These are phyloP conservation scores for Coniosporium tulheliwenetii DNA, from an alignment of 2,329 filamentous ascomycete genomes.

Conservation along the genomic window DNA sequence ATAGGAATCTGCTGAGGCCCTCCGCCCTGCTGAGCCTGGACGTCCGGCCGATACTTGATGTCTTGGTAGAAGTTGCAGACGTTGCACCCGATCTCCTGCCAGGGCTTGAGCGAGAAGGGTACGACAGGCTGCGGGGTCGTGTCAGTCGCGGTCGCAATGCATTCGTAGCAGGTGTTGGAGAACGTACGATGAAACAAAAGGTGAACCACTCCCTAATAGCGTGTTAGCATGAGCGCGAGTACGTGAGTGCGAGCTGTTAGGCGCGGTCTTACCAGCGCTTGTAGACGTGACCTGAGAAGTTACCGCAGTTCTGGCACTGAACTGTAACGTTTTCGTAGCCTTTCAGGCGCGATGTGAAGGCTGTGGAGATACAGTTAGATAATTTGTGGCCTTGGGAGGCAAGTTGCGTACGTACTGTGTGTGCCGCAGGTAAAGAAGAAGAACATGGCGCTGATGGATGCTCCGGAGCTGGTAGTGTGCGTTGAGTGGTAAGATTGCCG, in stretches of 20 bases:
- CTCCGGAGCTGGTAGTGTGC: background rate
- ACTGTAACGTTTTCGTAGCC: slow-evolving; percentile 34
- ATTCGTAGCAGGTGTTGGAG: slow-evolving; percentile 1
- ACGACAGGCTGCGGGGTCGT: slow-evolving; percentile 41
- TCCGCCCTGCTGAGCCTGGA: slow-evolving; percentile 12
- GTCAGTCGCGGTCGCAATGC: too few species aligned
- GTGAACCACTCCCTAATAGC: slow-evolving; percentile 52
- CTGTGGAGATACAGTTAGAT: slow-evolving; percentile 9
- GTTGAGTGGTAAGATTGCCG: background rate
- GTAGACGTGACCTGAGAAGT: slow-evolving; percentile 26
- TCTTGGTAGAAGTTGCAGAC: slow-evolving; percentile 63
- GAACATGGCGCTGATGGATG: slow-evolving; percentile 16
- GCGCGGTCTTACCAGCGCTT: slow-evolving; percentile 24
- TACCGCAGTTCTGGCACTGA: slow-evolving; percentile 37
- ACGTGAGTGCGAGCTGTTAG: background rate
- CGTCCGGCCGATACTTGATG: slow-evolving; percentile 24
- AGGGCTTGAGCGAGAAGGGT: slow-evolving; percentile 45
- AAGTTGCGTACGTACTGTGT: slow-evolving; percentile 21
- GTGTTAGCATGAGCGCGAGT: background rate
- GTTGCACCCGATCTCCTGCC: slow-evolving; percentile 52
- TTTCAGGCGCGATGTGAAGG: slow-evolving; percentile 27
- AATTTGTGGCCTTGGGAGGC: slow-evolving; percentile 1
- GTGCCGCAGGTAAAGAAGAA: slow-evolving; percentile 36
- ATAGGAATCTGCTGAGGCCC: slow-evolving; percentile 1
- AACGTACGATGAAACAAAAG: slow-evolving; percentile 53